Conservation (phyloP, 345 rosid species). For the Populus nigra region DNA sequence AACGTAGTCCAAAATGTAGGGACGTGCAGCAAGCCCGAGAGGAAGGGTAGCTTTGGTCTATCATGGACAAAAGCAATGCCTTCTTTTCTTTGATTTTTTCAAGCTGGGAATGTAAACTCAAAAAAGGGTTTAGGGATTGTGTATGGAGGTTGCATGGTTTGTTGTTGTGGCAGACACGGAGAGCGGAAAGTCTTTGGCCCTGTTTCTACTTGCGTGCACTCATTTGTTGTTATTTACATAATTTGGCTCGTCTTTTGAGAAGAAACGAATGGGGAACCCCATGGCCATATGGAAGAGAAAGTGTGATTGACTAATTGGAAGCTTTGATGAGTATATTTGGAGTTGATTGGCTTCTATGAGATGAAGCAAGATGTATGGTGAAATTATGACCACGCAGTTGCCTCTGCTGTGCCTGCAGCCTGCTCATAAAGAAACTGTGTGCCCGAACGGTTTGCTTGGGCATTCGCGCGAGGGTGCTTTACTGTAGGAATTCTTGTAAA, state of each 20-base stretch:
- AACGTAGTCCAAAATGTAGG: constrained; percentile 16
- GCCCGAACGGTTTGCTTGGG: not conserved
- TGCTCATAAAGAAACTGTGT: not conserved
- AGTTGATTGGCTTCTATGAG: not conserved
- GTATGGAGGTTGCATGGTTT: not conserved
- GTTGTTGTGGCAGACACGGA: constrained; percentile 33
- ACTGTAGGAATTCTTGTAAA: too few species aligned
- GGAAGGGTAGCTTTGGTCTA: constrained; percentile 15
- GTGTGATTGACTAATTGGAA: too few species aligned
- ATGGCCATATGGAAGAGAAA: not conserved
- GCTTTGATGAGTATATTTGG: not conserved
- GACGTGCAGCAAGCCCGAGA: constrained; percentile 15
- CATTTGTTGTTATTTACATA: not conserved
- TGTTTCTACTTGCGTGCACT: not conserved
- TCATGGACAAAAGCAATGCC: not conserved
- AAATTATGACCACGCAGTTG: not conserved
- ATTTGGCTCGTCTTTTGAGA: constrained; percentile 51
- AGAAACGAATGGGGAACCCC: not conserved
- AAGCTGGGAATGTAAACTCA: constrained; percentile 3
- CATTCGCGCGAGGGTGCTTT: too few species aligned
- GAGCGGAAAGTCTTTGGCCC: constrained; percentile 27
- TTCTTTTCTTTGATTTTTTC: constrained; percentile 5
- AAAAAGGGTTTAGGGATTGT: not conserved
- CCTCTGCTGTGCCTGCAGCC: too few species aligned
- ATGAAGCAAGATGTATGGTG: too few species aligned